Conservation (phyloP, 2,329 filamentous ascomycete species). For the Colletotrichum sp. region DNA sequence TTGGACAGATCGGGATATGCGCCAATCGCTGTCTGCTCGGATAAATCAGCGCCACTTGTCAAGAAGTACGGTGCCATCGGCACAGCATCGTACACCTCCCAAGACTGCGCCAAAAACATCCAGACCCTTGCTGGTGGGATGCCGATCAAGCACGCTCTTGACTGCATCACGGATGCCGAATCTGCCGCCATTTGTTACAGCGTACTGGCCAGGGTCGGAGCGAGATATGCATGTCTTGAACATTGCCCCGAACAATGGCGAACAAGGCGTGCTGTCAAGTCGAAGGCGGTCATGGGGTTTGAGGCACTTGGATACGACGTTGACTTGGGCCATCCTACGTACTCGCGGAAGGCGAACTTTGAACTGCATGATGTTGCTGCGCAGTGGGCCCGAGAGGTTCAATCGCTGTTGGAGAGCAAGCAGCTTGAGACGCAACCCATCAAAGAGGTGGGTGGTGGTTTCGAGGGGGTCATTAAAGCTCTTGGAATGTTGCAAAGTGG, state of each 20-base stretch:
- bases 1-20: not conserved
- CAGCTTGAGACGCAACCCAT: not conserved
- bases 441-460: not conserved
- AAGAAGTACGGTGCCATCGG: not conserved
- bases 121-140: not conserved
- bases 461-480: not conserved
- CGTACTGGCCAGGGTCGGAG: conserved; percentile 29
- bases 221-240: conserved; percentile 35
- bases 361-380: not conserved
- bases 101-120: not conserved
- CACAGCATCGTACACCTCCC: not conserved
- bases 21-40: not conserved
- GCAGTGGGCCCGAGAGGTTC: conserved; percentile 16
- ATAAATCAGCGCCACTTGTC: not conserved
- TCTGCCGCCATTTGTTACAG: conserved; percentile 24
- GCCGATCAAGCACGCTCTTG: not conserved
- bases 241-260: conserved; percentile 20
- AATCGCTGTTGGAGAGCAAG: conserved; percentile 1
- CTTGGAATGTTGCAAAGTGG: not conserved
- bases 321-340: not conserved
- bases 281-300: conserved; percentile 26
- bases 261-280: conserved; percentile 25
- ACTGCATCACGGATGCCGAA: not conserved
- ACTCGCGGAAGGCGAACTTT: not conserved
- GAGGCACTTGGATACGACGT: conserved; percentile 11